Percentiles rank a stretch among this genome's conserved stretches.
These are phyloP conservation scores for Racocetra persica DNA, from an alignment of 371 early-diverging fungal genomes.

Conservation along the genomic window DNA sequence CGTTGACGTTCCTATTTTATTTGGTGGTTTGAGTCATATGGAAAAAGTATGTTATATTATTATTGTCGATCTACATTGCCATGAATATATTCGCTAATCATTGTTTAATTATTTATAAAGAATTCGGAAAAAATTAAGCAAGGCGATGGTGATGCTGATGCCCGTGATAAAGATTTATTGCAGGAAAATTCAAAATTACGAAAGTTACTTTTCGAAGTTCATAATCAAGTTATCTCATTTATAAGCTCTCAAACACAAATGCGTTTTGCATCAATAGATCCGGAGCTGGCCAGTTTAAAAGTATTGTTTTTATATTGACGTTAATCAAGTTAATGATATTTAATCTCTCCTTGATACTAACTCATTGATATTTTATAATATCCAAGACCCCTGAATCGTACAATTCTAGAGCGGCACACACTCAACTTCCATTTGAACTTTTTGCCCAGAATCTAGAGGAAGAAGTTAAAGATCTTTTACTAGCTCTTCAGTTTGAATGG, in stretches of 20 bases:
- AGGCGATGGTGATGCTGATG: constrained; percentile 21
- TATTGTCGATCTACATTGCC: too few relatives aligned
- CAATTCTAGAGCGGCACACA: constrained; percentile 14
- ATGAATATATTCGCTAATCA: too few relatives aligned
- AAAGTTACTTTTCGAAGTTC: constrained; percentile 32
- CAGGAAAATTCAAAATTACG: constrained; percentile 34
- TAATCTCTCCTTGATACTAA: not conserved
- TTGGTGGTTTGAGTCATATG: too few relatives aligned
- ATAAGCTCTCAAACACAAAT: not conserved
- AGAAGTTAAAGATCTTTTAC: constrained; percentile 21
- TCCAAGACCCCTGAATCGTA: constrained; percentile 35
- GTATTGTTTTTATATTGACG: not conserved
- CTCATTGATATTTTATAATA: not conserved
- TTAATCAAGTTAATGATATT: not conserved
- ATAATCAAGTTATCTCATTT: constrained; percentile 12
- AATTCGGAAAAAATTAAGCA: too few relatives aligned
- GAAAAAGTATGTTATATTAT: too few relatives aligned
- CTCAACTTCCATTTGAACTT: constrained; percentile 32
- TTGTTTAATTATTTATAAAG: too few relatives aligned
- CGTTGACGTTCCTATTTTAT: too few relatives aligned
- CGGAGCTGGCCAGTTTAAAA: not conserved
- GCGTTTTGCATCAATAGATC: not conserved
- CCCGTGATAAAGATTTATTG: constrained; percentile 26
- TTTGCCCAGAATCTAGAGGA: constrained; percentile 39
- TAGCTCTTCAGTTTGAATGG: constrained; percentile 28